Percentiles rank a stretch among this genome's conserved stretches.
Conservation (phyloP, 148 eudicot species). For the Selenicereus undatus region DNA sequence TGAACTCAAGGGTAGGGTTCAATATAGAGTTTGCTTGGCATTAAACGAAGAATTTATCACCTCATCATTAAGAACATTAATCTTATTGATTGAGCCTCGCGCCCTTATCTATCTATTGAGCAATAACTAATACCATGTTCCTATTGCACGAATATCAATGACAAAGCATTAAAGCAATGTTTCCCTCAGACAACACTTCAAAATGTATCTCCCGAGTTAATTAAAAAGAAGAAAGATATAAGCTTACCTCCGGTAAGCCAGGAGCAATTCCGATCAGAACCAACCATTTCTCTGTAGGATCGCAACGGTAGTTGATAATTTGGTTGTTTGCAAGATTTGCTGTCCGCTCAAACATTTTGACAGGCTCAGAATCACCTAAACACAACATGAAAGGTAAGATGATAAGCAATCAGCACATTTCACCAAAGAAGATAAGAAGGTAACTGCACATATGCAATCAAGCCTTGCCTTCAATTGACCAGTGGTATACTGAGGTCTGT, state of each 20-base stretch:
- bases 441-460: neutral
- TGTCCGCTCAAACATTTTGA: constrained; percentile 87
- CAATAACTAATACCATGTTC: neutral
- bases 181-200: neutral
- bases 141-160: neutral
- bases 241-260: constrained; percentile 79
- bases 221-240: neutral
- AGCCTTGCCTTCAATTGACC: constrained; percentile 79
- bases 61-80: neutral
- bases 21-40: neutral
- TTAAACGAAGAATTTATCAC: neutral
- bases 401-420: neutral
- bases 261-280: constrained; percentile 95
- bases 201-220: too few species aligned
- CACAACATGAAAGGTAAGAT: neutral
- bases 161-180: neutral
- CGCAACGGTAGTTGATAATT: constrained; percentile 84
- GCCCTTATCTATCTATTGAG: neutral
- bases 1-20: neutral
- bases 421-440: neutral
- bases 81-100: neutral
- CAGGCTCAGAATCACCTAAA: constrained; percentile 87
- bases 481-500: constrained; percentile 81
- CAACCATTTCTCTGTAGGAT: constrained; percentile 93
- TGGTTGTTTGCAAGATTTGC: constrained; percentile 89